These are phyloP conservation scores for Iodosphaeria phyllophila DNA, from an alignment of 2,329 filamentous ascomycete species.

Conservation along the genomic window DNA sequence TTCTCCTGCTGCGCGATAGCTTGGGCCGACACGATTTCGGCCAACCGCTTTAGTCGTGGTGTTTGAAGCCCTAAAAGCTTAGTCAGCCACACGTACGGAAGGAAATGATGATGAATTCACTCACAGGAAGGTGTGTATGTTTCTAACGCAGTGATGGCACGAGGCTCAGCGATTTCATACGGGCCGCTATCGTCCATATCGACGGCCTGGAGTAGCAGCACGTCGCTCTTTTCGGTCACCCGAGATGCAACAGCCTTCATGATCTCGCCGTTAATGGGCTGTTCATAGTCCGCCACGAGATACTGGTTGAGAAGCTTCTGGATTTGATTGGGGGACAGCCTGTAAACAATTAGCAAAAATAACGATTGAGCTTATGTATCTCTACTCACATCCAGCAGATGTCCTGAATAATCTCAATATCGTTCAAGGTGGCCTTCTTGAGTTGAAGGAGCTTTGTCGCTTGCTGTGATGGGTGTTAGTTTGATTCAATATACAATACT, in stretches of 20 bases:
- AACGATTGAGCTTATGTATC: constrained; percentile 2
- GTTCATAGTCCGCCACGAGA: constrained; percentile 94
- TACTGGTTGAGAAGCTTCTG: constrained; percentile 98
- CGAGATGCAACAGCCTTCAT: constrained; percentile 98
- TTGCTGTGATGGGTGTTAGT: constrained; percentile 39
- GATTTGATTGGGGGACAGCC: constrained; percentile 95
- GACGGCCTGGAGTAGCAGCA: constrained; percentile 78
- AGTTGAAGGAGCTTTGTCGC: constrained; percentile 94
- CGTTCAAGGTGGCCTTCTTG: constrained; percentile 97
- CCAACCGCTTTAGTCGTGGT: constrained; percentile 79
- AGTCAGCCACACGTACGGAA: constrained; percentile 11
- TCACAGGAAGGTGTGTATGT: constrained; percentile 96
- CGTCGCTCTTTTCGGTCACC: constrained; percentile 96
- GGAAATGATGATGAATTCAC: constrained; percentile 16
- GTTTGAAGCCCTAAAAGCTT: constrained; percentile 70
- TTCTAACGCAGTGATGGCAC: constrained; percentile 88
- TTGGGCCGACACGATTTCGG: constrained; percentile 95
- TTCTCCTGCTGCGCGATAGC: constrained; percentile 92
- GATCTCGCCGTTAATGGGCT: constrained; percentile 97
- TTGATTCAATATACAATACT: constrained; percentile 1
- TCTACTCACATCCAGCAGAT: constrained; percentile 95
- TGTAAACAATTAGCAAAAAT: constrained; percentile 14
- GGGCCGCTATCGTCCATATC: constrained; percentile 98
- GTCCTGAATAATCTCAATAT: constrained; percentile 99
- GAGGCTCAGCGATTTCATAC: constrained; percentile 94